Conservation (phyloP, 805 yeast species). For the Clavispora phyllophila region DNA sequence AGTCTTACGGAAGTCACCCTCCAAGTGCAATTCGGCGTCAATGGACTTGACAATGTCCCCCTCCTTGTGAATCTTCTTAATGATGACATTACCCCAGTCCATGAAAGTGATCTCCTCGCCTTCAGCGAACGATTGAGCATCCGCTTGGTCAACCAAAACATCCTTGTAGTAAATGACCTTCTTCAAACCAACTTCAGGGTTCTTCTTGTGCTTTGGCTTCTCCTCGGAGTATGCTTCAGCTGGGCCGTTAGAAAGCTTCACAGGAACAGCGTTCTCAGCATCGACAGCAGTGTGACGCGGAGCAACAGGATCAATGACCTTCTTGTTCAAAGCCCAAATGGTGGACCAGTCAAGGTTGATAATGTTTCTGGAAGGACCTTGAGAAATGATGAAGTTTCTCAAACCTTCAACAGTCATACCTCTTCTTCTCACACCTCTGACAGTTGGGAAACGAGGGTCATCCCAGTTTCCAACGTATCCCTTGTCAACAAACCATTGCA, state of each 20-base stretch:
- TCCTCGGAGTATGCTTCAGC: constrained; percentile 55
- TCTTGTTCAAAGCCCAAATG: constrained; percentile 97
- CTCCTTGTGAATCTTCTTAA: constrained; percentile 63
- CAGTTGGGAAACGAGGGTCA: constrained; percentile 99
- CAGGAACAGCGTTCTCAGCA: constrained; percentile 58
- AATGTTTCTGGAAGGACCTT: constrained; percentile 97
- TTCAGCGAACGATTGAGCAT: constrained; percentile 60
- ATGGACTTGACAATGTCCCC: constrained; percentile 55
- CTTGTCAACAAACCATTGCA: constrained; percentile 98
- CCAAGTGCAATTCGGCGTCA: constrained; percentile 78
- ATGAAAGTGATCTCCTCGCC: constrained; percentile 94
- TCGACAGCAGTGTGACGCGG: constrained; percentile 90
- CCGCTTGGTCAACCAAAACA: constrained; percentile 79
- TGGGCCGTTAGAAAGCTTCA: constrained; percentile 68
- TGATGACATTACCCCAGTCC: constrained; percentile 97
- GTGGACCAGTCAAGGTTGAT: constrained; percentile 96
- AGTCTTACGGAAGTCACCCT: constrained; percentile 96
- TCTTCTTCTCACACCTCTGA: constrained; percentile 98
- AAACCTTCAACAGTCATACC: constrained; percentile 99
- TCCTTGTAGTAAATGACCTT: constrained; percentile 61
- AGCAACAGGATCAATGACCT: constrained; percentile 93
- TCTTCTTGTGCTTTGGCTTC: constrained; percentile 93
- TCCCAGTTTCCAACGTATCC: constrained; percentile 90
- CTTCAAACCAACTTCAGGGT: constrained; percentile 84
- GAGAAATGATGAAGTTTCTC: constrained; percentile 86